Evolutionary conservation across 805 yeast species (phyloP), one percentile per base, ranked within the genome.

Genomic region (Cyberlindnera maritima): DNA sequence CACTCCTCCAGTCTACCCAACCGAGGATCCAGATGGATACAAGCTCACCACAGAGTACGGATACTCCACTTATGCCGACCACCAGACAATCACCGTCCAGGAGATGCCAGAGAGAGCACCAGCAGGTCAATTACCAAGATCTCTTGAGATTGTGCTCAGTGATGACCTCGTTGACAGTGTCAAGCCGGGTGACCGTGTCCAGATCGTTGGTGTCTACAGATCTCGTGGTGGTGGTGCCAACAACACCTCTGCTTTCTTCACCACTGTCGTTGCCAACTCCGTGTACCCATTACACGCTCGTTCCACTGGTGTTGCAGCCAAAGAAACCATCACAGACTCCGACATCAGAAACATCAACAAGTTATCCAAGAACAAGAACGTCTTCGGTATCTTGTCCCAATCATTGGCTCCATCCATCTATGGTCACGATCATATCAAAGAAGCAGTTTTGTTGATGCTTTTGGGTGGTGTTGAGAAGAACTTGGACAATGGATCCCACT

Each of bases 91-190:
- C 32, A 80, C 97, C 0, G 85, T 94, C 32, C 99, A 94, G 66
- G 99, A 94, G 70, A 88, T 94, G 88, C 98, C 99, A 1, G 98
- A 94, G 69, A 76, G 84, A 53, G 97, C 98, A 1, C 99, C 98
- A 14, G 96, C 98, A 0, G 99, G 99, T 47, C 98, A 92, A 69
- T 74, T 94, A 53, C 99, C 99, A 31, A 76, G 98, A 59, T 83
- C 96, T 2, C 77, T 94, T 31, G 99, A 94, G 61, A 85, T 92
- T 20, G 80, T 92, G n/a, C 70, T 94, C 59, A 97, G 92, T 65
- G 97, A 91, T 60, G 99, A 94, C 63, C 74, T 94, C 53, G 98
- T 94, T 2, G 99, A 94, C 64, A 71, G 69, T 46, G 85, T 88
- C 39, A 94, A 94, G 64, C 98, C 99, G 0, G 99, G 99, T 59